These are phyloP conservation scores for Penicillium samsonianum DNA, from an alignment of 495 filamentous ascomycete genomes.

Conservation along the genomic window DNA sequence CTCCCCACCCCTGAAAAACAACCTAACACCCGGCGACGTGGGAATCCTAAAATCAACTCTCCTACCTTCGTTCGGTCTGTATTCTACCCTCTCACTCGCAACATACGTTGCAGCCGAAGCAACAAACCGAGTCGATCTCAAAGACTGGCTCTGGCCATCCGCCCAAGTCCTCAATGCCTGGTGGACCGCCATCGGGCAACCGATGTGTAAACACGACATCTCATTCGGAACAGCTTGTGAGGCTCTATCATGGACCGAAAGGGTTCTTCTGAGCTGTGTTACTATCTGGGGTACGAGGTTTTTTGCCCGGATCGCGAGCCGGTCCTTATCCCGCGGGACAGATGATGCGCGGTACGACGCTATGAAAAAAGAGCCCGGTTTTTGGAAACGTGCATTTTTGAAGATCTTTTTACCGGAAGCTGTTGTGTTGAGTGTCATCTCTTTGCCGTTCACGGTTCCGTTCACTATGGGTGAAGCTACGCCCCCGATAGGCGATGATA, in stretches of 20 bases:
- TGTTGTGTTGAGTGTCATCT: conserved; percentile 52
- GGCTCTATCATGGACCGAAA: conserved; percentile 50
- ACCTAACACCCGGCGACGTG: conserved; percentile 21
- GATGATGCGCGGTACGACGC: conserved; percentile 57
- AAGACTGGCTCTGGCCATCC: conserved; percentile 59
- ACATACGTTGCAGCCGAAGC: conserved; percentile 48
- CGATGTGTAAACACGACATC: conserved; percentile 39
- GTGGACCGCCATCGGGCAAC: conserved; percentile 56
- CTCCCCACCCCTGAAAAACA: conserved; percentile 3
- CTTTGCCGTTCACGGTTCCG: conserved; percentile 55
- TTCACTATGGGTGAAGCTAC: conserved; percentile 37
- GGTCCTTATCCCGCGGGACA: conserved; percentile 45
- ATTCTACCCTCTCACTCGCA: conserved; percentile 46
- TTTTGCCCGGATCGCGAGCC: conserved; percentile 51
- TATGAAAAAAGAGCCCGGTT: conserved; percentile 48
- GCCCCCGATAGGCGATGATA: conserved; percentile 13
- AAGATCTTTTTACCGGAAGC: conserved; percentile 56
- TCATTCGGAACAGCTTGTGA: conserved; percentile 43
- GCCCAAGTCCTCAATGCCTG: conserved; percentile 57
- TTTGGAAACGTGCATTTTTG: conserved; percentile 54
- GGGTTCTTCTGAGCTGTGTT: conserved; percentile 52
- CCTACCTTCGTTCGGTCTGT: conserved; percentile 49
- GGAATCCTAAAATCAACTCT: conserved; percentile 55
- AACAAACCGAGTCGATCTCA: conserved; percentile 54
- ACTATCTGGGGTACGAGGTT: conserved; percentile 57